Conservation (phyloP, 2,329 filamentous ascomycete species). For the Aspergillus eucalypticola region DNA sequence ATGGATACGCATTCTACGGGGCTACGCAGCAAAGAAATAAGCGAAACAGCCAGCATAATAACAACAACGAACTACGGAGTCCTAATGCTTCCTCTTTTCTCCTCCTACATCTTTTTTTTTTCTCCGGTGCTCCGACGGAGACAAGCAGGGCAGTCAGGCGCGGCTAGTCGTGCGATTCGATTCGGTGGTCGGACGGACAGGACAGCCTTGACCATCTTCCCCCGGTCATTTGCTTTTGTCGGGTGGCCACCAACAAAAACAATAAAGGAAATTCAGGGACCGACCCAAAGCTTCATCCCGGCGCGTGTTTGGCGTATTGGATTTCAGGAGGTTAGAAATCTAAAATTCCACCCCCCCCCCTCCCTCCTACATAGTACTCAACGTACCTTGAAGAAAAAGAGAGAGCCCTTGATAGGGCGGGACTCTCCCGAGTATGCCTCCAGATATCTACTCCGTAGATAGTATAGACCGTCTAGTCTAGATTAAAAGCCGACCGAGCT, state of each 20-base stretch:
- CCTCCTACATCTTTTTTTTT: background rate
- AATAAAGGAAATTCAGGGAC: background rate
- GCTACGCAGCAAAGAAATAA: background rate
- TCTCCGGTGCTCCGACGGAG: conserved; percentile 8
- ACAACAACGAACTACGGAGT: background rate
- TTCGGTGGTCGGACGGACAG: conserved; percentile 5
- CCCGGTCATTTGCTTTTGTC: conserved; percentile 2
- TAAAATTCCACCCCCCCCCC: too few species aligned
- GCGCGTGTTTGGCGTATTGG: background rate
- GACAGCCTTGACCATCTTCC: conserved; percentile 4
- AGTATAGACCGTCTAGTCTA: too few species aligned
- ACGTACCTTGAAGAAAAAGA: background rate
- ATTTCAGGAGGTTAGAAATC: background rate
- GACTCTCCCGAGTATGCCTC: background rate
- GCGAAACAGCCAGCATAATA: background rate
- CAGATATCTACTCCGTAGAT: background rate
- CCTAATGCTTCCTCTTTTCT: background rate
- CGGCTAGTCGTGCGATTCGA: conserved; percentile 7
- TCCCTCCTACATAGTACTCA: background rate
- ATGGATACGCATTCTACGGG: background rate
- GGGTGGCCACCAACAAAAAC: background rate
- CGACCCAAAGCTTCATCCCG: background rate
- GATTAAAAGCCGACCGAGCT: background rate
- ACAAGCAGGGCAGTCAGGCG: conserved; percentile 6
- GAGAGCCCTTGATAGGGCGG: too few species aligned